Evolutionary conservation across 441 rosid genomes (phyloP), one percentile per base, ranked within the genome.

Genomic region (Populus hybrid): DNA sequence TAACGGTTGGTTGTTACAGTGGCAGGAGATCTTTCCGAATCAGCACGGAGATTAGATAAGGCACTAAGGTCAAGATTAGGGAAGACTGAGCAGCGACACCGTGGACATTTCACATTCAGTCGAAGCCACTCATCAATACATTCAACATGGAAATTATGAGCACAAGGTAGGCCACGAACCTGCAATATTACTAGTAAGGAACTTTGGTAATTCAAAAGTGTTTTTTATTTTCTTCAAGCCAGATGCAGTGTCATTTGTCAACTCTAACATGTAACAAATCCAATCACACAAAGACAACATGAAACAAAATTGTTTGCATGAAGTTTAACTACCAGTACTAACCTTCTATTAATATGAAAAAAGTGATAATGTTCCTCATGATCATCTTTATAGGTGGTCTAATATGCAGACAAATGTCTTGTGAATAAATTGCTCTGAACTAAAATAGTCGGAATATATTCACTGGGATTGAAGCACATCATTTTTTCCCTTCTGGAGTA

Each of bases 121-220:
- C 98, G 90, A 42, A 97, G 93, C 99, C 99, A 97, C 87, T 93
- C 90, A 7, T 94, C 98, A 64, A 97, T 97, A 82, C 99, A 94
- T 45, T 90, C 98, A 24, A 94, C 97, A 78, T 97, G 98, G 86
- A 97, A 96, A 85, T 97, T 97, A 79, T 97, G 99, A 16, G 99
- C 98, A 80, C 99, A 94, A n/a, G 99, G 99, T 81, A 97, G 84
- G 71, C 98, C 99, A 56, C 98, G 97, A 78, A 97, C 99, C 99
- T 97, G 94, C 83, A 80, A 28, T 59, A 76, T 69, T 28, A 74
- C 64, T 16, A 33, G 73, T 61, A 68, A 78, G 76, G 79, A 78
- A 77, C 72, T 77, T 80, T 3, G 50, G 59, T 1, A 18, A 6
- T 53, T 10, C 28, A 66, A 53, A 3, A 3, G 1, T 18, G 28